phyloP scores from a whole-genome alignment of 495 filamentous ascomycete species.

The Penicillium lagena region DNA sequence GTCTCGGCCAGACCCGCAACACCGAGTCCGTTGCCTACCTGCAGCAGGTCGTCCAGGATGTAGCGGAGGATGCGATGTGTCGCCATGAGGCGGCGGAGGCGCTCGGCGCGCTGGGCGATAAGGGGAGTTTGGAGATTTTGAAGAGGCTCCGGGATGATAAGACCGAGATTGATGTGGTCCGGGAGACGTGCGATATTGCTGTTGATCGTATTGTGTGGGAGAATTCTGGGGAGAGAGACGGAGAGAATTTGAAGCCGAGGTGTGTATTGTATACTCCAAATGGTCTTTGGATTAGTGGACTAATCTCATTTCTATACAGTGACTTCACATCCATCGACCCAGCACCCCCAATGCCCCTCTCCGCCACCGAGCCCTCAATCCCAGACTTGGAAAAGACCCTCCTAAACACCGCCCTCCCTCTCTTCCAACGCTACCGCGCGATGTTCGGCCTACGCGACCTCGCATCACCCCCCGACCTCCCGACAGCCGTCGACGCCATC shows the following conservation, averaged over 20 bases:
- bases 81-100: conserved; percentile 96
- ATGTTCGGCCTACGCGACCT: conserved; percentile 97
- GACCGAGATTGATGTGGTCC: conserved; percentile 70
- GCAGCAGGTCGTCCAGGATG: conserved; percentile 68
- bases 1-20: conserved; percentile 84
- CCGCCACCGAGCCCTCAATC: conserved; percentile 51
- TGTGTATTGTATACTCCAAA: conserved; percentile 24
- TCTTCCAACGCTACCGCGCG: conserved; percentile 92
- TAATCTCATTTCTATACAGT: conserved; percentile 38
- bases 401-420: conserved; percentile 67
- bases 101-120: conserved; percentile 78
- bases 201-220: conserved; percentile 93
- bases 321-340: conserved; percentile 95
- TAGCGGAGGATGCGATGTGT: conserved; percentile 84
- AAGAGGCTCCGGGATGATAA: conserved; percentile 62
- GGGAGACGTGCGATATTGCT: conserved; percentile 94
- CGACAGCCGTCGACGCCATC: conserved; percentile 78
- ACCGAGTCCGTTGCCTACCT: conserved; percentile 66
- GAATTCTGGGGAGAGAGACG: conserved; percentile 61
- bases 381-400: conserved; percentile 67
- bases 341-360: conserved; percentile 75
- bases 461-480: conserved; percentile 82
- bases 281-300: conserved; percentile 1
- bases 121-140: conserved; percentile 63
- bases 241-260: conserved; percentile 75